These are phyloP conservation scores for Yarrowia porcina DNA, from an alignment of 805 yeast species.

Conservation along the genomic window DNA sequence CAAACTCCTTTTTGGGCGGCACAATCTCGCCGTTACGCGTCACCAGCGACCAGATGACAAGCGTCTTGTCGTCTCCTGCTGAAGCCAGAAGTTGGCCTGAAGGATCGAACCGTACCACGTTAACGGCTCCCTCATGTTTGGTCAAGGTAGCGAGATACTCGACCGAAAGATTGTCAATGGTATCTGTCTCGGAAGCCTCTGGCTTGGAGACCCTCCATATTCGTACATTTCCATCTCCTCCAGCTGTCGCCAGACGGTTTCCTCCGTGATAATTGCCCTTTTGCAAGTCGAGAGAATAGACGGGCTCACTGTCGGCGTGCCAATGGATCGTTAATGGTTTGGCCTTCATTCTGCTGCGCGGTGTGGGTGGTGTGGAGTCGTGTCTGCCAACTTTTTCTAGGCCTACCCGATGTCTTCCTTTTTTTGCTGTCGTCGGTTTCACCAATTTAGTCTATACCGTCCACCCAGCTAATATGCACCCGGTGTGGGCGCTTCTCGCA, in stretches of 20 bases:
- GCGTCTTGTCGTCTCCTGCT: constrained; percentile 93
- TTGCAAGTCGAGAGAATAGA: constrained; percentile 42
- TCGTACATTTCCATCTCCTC: constrained; percentile 91
- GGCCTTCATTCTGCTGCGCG: constrained; percentile 36
- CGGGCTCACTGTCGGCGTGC: constrained; percentile 45
- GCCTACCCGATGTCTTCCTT: constrained; percentile 1
- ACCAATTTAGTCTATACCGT: constrained; percentile 21
- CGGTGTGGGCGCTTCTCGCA: constrained; percentile 5
- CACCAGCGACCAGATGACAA: constrained; percentile 68
- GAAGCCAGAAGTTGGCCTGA: constrained; percentile 68
- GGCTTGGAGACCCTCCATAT: constrained; percentile 38
- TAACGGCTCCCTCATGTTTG: constrained; percentile 93
- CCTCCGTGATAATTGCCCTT: constrained; percentile 30
- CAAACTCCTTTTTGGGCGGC: constrained; percentile 56
- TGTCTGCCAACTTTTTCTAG: not conserved
- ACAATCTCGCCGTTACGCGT: constrained; percentile 39
- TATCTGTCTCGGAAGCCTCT: constrained; percentile 33
- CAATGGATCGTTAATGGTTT: constrained; percentile 42
- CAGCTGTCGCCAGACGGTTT: constrained; percentile 75
- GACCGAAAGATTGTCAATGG: constrained; percentile 43
- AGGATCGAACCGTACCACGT: constrained; percentile 77
- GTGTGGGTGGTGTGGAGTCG: not conserved
- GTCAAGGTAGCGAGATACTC: constrained; percentile 76
- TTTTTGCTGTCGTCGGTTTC: constrained; percentile 22
- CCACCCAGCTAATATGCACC: not conserved